A percentile compares a stretch with the other conserved stretches of the same genome.
Evolutionary conservation across 2,329 filamentous ascomycete species (phyloP).

Genomic region (Phaeosphaeria sp.): DNA sequence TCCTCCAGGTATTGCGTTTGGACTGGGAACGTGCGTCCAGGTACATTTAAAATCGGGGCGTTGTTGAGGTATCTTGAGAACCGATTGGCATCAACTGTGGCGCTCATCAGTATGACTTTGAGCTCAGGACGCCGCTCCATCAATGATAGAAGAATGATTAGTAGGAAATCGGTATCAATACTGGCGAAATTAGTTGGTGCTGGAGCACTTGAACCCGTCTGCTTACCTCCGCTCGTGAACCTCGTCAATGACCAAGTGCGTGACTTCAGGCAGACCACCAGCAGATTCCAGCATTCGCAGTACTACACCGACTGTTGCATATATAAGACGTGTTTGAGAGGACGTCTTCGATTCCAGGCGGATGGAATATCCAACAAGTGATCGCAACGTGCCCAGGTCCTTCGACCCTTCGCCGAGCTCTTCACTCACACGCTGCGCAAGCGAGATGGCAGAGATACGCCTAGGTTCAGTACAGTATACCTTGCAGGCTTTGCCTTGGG

Average conservation of each 20-base stretch:
- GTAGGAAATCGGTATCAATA: conserved; percentile 94
- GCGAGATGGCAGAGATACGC: conserved; percentile 92
- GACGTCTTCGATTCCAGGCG: conserved; percentile 87
- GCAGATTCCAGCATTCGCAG: conserved; percentile 95
- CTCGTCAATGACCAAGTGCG: conserved; percentile 95
- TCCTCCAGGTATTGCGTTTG: conserved; percentile 89
- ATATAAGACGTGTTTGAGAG: conserved; percentile 82
- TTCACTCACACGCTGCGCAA: conserved; percentile 91
- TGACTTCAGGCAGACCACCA: conserved; percentile 85
- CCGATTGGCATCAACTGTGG: conserved; percentile 89
- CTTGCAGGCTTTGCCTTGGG: conserved; percentile 81
- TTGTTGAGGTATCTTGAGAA: conserved; percentile 89
- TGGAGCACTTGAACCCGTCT: not conserved
- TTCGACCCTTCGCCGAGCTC: conserved; percentile 86
- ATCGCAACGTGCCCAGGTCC: conserved; percentile 82
- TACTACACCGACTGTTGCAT: conserved; percentile 90
- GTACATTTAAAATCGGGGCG: conserved; percentile 87
- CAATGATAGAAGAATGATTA: conserved; percentile 88
- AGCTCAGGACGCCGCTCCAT: conserved; percentile 78
- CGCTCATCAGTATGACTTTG: conserved; percentile 96
- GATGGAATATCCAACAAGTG: conserved; percentile 93
- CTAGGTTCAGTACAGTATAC: conserved; percentile 95
- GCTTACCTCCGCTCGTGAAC: conserved; percentile 80
- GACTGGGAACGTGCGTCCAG: conserved; percentile 92
- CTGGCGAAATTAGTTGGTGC: conserved; percentile 46